Conservation (phyloP, 1,284 basidiomycete genomes). For the Xerocomus minutiporus region DNA sequence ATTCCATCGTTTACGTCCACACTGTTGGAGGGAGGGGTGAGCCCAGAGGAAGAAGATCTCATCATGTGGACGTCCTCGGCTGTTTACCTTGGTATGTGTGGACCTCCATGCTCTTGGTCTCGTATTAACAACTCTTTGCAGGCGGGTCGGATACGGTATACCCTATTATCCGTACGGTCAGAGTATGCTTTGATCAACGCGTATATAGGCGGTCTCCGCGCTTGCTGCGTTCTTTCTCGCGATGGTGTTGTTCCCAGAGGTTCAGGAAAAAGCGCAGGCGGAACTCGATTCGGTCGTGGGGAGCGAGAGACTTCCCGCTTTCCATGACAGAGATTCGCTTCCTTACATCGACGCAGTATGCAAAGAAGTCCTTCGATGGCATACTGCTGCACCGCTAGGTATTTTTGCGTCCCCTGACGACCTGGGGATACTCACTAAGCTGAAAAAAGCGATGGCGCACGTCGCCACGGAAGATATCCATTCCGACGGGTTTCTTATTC, state of each 20-base stretch:
- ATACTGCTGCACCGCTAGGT: constrained; percentile 16
- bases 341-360: constrained; percentile 25
- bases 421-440: constrained; percentile 18
- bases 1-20: constrained; percentile 37
- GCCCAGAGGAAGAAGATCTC: constrained; percentile 22
- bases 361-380: constrained; percentile 26
- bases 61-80: constrained; percentile 21
- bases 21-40: constrained; percentile 10
- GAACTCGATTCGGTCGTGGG: constrained; percentile 27
- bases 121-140: constrained; percentile 5
- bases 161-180: constrained; percentile 1
- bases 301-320: constrained; percentile 14
- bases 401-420: neutral
- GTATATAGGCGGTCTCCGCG: constrained; percentile 34
- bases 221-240: constrained; percentile 31
- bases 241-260: constrained; percentile 24
- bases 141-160: constrained; percentile 26
- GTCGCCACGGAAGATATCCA: constrained; percentile 13
- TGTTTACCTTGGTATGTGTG: constrained; percentile 12
- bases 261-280: constrained; percentile 21
- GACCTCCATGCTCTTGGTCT: neutral
- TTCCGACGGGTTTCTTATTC: neutral
- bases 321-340: constrained; percentile 17
- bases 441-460: constrained; percentile 32
- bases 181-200: neutral